phyloP scores from a whole-genome alignment of 108 stramenopile species.

The Pseudonitzschia multistriata region DNA sequence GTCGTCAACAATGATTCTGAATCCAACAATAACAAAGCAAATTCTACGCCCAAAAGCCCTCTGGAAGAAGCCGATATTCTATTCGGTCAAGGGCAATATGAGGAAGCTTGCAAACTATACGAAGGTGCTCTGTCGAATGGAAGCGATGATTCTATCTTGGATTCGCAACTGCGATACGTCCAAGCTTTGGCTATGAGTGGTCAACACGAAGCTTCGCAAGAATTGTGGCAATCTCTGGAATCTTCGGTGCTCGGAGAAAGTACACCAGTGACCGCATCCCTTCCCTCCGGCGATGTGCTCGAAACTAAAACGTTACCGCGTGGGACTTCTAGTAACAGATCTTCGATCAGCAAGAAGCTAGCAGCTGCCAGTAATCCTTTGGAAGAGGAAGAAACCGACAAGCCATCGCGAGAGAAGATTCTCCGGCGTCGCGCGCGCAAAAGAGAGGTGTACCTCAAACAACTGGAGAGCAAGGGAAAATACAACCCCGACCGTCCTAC shows the following conservation, averaged over 20 bases:
- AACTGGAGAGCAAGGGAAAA: conserved; percentile 53
- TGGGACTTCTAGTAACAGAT: conserved; percentile 21
- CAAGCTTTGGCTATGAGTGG: conserved; percentile 47
- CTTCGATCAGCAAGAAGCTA: conserved; percentile 34
- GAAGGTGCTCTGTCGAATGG: conserved; percentile 28
- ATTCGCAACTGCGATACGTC: conserved; percentile 40
- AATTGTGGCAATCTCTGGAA: conserved; percentile 25
- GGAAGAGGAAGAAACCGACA: conserved; percentile 4
- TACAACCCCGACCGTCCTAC: conserved; percentile 79
- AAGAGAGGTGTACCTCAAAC: conserved; percentile 60
- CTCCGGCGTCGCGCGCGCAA: conserved; percentile 62
- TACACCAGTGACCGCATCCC: background rate
- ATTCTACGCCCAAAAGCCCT: conserved; percentile 30
- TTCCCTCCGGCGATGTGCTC: conserved; percentile 49
- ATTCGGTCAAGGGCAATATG: conserved; percentile 52
- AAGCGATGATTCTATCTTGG: conserved; percentile 31
- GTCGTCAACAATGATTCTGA: background rate
- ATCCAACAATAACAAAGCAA: conserved; percentile 19
- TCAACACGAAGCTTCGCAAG: conserved; percentile 23
- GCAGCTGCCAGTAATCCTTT: conserved; percentile 16
- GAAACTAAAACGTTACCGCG: conserved; percentile 70
- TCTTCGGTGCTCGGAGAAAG: background rate
- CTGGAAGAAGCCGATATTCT: conserved; percentile 43
- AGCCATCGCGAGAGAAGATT: conserved; percentile 49
- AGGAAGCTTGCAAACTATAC: conserved; percentile 56